A percentile compares a stretch with the other conserved stretches of the same genome.
Evolutionary conservation across 352 stramenopile species (phyloP).

Genomic region (Globisporangium lucens): DNA sequence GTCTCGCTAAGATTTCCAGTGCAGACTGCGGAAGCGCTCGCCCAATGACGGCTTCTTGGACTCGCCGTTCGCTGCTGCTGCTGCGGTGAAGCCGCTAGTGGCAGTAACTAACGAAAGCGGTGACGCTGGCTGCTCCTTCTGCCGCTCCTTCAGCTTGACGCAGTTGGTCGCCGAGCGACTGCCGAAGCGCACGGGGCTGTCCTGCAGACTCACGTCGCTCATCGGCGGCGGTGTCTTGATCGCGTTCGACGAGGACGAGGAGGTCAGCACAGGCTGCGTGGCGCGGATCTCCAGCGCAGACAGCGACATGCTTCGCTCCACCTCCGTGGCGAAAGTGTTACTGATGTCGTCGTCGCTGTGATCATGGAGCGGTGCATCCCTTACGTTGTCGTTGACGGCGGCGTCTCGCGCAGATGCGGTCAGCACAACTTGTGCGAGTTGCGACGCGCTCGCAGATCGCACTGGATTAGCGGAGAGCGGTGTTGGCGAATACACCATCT

Average conservation of each 20-base stretch:
- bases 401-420: not conserved
- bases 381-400: not conserved
- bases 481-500: not conserved
- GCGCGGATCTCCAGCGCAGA: constrained; percentile 16
- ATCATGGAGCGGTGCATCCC: not conserved
- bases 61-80: not conserved
- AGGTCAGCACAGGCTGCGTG: constrained; percentile 7
- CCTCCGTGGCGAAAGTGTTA: not conserved
- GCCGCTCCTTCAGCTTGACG: constrained; percentile 9
- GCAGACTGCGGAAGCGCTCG: constrained; percentile 32
- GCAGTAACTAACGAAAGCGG: not conserved
- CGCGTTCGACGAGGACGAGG: not conserved
- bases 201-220: constrained; percentile 22
- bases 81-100: not conserved
- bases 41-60: constrained; percentile 28
- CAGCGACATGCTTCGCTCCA: constrained; percentile 17
- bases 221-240: constrained; percentile 6
- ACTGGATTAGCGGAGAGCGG: too few species aligned
- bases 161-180: constrained; percentile 17
- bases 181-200: constrained; percentile 15
- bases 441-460: not conserved
- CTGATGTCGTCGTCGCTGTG: not conserved
- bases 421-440: not conserved
- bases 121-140: not conserved
- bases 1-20: constrained; percentile 25